Evolutionary conservation across 306 rosid species (phyloP).

Genomic region (Cicer pinnatifidum): DNA sequence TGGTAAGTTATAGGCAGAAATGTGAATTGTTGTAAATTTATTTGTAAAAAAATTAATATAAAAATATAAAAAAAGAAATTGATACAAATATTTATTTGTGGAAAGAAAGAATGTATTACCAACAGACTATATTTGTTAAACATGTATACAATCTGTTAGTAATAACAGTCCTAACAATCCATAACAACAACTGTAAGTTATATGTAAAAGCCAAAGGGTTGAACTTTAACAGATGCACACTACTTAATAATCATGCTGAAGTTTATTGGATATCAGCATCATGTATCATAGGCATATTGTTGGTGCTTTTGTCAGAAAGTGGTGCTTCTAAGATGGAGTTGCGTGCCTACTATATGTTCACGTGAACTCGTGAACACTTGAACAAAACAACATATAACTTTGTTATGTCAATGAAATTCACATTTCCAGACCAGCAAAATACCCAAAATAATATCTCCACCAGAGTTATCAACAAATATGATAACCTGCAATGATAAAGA

Average conservation of each 20-base stretch:
- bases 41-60: no score
- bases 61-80: no score
- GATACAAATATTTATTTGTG: no score
- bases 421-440: constrained; percentile 51
- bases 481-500: constrained; percentile 61
- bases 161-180: not conserved
- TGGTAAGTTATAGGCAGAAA: no score
- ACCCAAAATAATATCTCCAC: constrained; percentile 94
- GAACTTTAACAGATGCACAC: not conserved
- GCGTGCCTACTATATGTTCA: not conserved
- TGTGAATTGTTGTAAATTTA: no score
- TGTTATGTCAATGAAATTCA: no score
- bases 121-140: no score
- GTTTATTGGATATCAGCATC: not conserved
- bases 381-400: no score
- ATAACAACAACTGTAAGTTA: not conserved
- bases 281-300: not conserved
- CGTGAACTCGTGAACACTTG: no score
- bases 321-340: not conserved
- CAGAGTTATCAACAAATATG: constrained; percentile 97
- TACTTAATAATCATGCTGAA: constrained; percentile 4
- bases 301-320: not conserved
- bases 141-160: no score
- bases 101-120: no score
- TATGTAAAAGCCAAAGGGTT: not conserved